Base-by-base conservation (phyloP, 202 grass and related monocot genomes). In the Saccharum hybrid region DNA sequence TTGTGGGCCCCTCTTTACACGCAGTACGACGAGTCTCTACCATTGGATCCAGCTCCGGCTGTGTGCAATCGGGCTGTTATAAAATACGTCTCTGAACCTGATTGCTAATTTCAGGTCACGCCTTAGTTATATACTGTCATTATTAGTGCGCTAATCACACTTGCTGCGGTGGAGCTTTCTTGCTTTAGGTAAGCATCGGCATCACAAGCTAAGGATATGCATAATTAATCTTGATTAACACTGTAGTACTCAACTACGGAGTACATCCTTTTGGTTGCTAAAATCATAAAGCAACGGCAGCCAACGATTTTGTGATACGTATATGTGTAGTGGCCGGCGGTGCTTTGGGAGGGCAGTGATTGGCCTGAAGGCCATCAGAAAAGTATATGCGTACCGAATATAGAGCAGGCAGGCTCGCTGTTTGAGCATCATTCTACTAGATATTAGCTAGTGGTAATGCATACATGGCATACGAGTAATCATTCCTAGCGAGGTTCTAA, bases 21-120 rank as follows among this genome's bases (percentile, higher is more conserved):
- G 43, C 43, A 46, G 43, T 46, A 46, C 43, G 43, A 28, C n/a
- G 40, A 33, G 3, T 3, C 10, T 34, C 12, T 49, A 14, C n/a
- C 22, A 30, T 23, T 21, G 7, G 41, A 56, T n/a, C 18, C 52
- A 19, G 0, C 18, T 56, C 68, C 41, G 48, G 3, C 23, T 31
- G 42, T 13, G 67, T 33, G 70, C 40, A 14, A 26, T 26, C 21
- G 39, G 36, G 23, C 69, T 72, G 70, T 34, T 45, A 46, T 31
- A 33, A n/a, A 33, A 68, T 61, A 34, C 54, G 33, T 62, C 38
- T 14, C 13, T 36, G 19, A 57, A 36, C 5, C 38, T 40, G 5
- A 75, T 61, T 75, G 81, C 71, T 42, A 41, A 67, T 83, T 83
- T 75, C 43, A 66, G 60, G 81, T 75, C 63, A 66, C 12, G 31